phyloP scores from a whole-genome alignment of 2,329 filamentous ascomycete species.

The Fusarium kyushuense region DNA sequence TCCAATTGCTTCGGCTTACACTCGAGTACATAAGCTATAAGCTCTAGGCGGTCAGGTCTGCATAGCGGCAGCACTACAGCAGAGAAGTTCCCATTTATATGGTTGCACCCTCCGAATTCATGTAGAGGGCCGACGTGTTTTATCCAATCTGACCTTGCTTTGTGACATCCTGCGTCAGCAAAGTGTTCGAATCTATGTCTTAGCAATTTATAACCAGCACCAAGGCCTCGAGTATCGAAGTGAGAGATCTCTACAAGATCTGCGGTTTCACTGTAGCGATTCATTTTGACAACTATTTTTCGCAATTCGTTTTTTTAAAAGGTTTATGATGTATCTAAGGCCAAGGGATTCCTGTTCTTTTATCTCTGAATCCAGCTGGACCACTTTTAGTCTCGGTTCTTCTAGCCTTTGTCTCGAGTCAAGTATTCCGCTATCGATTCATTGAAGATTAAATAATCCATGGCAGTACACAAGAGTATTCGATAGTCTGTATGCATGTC shows the following conservation, averaged over 20 bases:
- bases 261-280: background rate
- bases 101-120: background rate
- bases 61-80: background rate
- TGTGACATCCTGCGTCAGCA: background rate
- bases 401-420: fast-evolving
- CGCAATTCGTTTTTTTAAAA: too few relatives aligned
- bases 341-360: fast-evolving
- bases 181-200: background rate
- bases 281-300: background rate
- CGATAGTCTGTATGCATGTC: background rate
- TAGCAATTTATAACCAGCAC: background rate
- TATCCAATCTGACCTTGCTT: background rate
- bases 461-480: too few relatives aligned
- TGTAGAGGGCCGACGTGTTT: background rate
- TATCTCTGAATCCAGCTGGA: fast-evolving
- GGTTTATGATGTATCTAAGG: too few relatives aligned
- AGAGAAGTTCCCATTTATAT: background rate
- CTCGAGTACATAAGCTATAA: background rate
- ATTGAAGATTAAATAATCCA: background rate
- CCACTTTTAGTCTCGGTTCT: background rate
- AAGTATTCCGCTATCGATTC: background rate
- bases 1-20: background rate
- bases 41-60: background rate
- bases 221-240: background rate
- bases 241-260: background rate